Evolutionary conservation across 345 rosid species (phyloP), one percentile per base, ranked within the genome.

Genomic region (Camelina hispida): DNA sequence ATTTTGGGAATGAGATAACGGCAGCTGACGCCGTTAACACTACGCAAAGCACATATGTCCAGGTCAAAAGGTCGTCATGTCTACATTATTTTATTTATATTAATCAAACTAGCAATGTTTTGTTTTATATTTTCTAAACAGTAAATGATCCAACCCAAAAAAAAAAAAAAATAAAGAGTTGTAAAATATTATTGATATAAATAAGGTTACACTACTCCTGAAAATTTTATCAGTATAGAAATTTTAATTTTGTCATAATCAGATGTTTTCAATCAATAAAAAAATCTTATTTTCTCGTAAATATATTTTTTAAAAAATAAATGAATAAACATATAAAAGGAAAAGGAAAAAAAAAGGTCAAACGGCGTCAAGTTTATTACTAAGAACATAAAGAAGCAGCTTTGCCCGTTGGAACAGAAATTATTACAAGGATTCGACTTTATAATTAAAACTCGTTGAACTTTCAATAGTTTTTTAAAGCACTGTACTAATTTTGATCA

Each of bases 1-100:
- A 78, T 78, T 72, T 51, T 78, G 77, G 77, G 55, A 59, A 51
- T 4, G 51, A 68, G 52, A 42, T 72, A 78, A 78, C 77, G 81
- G 77, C 58, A 59, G 30, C 17, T 72, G 22, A 72, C 81, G 73
- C 77, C 81, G 81, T 78, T 72, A 58, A 58, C 16, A 20, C 18
- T 23, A 51, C 56, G 54, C 25, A 50, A 47, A 47, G 52, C 52
- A 47, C 52, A n/a, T 47, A 47, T 47, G 52, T 47, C 52, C 52
- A 47, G 52, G 22, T 50, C 23, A 50, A 28, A 28, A 8, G 54
- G 54, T 50, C 23, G 23, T 50, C 23, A 50, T 8, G 22, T 9
- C 23, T 17, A 17, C 5, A 17, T 17, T 50, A 17, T 8, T 48
- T 48, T 48, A 6, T n/a, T n/a, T 47, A n/a, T 17, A 17, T 17